phyloP scores from a whole-genome alignment of 2,329 filamentous ascomycete genomes.

The Phyllosticta ampelicida region DNA sequence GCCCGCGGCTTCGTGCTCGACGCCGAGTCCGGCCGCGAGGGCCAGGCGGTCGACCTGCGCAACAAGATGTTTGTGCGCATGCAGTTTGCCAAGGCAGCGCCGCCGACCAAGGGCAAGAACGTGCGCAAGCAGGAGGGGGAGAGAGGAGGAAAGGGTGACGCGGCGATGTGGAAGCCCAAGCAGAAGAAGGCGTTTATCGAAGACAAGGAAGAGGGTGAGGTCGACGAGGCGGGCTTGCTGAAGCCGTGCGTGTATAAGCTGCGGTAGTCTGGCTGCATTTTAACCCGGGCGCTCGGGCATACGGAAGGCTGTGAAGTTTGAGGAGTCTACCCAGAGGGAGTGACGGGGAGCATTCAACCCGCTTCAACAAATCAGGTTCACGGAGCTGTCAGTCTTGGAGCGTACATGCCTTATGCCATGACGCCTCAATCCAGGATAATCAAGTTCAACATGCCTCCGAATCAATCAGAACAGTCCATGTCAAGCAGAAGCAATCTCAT shows the following conservation, averaged over 20 bases:
- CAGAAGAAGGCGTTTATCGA: conserved; percentile 30
- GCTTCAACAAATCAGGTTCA: too few species aligned
- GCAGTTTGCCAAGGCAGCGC: conserved; percentile 78
- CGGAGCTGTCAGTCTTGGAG: too few species aligned
- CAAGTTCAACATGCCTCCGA: too few species aligned
- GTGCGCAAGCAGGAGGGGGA: conserved; percentile 33
- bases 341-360: too few species aligned
- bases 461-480: too few species aligned
- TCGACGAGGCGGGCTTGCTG: conserved; percentile 54
- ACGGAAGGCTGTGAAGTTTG: too few species aligned
- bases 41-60: conserved; percentile 58
- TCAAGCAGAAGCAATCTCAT: too few species aligned
- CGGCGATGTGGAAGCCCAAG: conserved; percentile 28
- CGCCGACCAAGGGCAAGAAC: conserved; percentile 67
- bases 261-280: conserved; percentile 48
- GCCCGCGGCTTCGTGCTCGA: conserved; percentile 75
- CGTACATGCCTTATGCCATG: too few species aligned
- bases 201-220: conserved; percentile 36
- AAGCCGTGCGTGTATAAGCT: conserved; percentile 97
- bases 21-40: conserved; percentile 43
- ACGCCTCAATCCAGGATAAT: too few species aligned
- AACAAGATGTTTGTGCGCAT: conserved; percentile 99
- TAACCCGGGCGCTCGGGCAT: too few species aligned
- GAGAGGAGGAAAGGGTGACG: conserved; percentile 20
- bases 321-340: too few species aligned